These are phyloP conservation scores for Cryptosporidium sp. DNA, from an alignment of 169 alveolate species.

Conservation along the genomic window DNA sequence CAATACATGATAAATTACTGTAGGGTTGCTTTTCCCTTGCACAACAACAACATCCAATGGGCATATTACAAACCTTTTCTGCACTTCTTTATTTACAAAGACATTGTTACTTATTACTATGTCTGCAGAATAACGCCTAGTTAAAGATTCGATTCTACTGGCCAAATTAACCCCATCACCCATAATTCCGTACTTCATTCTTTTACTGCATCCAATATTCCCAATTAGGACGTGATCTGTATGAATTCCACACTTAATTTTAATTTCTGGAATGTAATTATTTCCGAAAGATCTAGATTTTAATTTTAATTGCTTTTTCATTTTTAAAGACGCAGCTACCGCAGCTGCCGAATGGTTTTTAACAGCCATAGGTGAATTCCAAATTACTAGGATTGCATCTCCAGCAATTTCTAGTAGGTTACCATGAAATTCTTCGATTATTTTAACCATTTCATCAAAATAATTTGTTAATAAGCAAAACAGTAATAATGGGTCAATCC, in stretches of 20 bases:
- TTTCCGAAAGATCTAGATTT: neutral
- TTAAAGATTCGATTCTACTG: slow-evolving; percentile 69
- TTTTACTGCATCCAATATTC: slow-evolving; percentile 65
- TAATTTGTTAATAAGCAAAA: slow-evolving; percentile 31
- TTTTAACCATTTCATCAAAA: slow-evolving; percentile 48
- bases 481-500: slow-evolving; percentile 10
- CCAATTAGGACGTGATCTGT: slow-evolving; percentile 74
- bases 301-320: slow-evolving; percentile 40
- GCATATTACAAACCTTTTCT: slow-evolving; percentile 38
- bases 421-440: slow-evolving; percentile 53
- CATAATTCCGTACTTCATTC: slow-evolving; percentile 76
- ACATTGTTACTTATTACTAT: slow-evolving; percentile 55
- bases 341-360: slow-evolving; percentile 67
- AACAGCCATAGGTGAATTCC: slow-evolving; percentile 75
- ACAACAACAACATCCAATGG: slow-evolving; percentile 57
- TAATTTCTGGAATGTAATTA: slow-evolving; percentile 8
- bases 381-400: slow-evolving; percentile 73
- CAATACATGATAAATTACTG: slow-evolving; percentile 61
- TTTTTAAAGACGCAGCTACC: slow-evolving; percentile 42
- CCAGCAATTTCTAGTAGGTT: slow-evolving; percentile 73
- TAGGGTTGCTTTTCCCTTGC: slow-evolving; percentile 68
- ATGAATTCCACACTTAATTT: slow-evolving; percentile 64
- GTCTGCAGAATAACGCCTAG: slow-evolving; percentile 56
- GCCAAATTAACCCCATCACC: slow-evolving; percentile 78
- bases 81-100: slow-evolving; percentile 2